Evolutionary conservation across 257 asterid genomes (phyloP).

Genomic region (Rubia yunnanensis): DNA sequence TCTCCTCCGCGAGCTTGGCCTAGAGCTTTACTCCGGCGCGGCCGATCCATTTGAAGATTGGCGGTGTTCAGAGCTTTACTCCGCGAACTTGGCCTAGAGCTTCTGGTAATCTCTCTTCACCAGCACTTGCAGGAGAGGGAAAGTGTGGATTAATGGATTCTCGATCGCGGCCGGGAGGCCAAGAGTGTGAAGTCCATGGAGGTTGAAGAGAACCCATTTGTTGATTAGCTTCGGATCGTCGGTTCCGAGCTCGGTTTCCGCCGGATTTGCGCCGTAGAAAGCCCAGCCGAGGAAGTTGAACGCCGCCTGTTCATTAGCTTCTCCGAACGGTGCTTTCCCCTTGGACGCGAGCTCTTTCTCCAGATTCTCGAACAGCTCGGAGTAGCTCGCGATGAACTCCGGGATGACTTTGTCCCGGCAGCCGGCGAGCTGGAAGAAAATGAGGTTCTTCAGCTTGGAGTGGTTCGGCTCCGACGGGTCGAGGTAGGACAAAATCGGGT

Average conservation of each 20-base stretch:
- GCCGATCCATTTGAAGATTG: conserved; percentile 68
- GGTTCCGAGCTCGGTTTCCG: conserved; percentile 36
- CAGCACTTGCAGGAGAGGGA: conserved; percentile 47
- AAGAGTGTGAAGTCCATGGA: conserved; percentile 47
- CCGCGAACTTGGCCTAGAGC: conserved; percentile 55
- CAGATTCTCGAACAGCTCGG: conserved; percentile 34
- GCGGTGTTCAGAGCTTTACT: conserved; percentile 59
- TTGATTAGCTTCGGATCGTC: conserved; percentile 55
- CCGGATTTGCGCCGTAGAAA: conserved; percentile 53
- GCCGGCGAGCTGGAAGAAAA: conserved; percentile 44
- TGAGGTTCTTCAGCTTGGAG: conserved; percentile 47
- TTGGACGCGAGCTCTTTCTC: conserved; percentile 40
- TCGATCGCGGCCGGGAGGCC: conserved; percentile 55
- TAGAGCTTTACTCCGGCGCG: conserved; percentile 59
- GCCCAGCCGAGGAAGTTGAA: conserved; percentile 58
- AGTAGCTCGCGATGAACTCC: conserved; percentile 42
- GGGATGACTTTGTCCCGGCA: conserved; percentile 63
- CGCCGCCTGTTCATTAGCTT: conserved; percentile 61
- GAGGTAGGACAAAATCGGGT: conserved; percentile 57
- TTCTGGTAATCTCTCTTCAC: conserved; percentile 50
- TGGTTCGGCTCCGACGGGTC: conserved; percentile 86
- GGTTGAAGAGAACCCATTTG: conserved; percentile 67
- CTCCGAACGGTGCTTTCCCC: conserved; percentile 44
- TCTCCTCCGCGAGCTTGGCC: conserved; percentile 45
- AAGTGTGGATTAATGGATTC: conserved; percentile 50